Evolutionary conservation across 2,329 filamentous ascomycete genomes (phyloP).

Genomic region (Epichloe uncinata): DNA sequence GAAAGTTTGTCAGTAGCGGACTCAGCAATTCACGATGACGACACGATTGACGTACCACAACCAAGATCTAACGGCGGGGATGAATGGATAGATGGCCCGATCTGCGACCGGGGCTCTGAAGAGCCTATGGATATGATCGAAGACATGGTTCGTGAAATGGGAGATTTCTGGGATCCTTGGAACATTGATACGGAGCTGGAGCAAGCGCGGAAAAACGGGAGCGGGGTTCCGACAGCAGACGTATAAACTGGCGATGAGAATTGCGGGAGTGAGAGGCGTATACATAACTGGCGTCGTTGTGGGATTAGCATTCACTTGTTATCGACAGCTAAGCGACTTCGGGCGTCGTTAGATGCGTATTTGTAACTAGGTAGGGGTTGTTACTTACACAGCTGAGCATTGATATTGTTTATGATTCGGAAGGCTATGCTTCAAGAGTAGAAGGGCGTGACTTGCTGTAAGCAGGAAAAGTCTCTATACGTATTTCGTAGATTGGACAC

Average conservation of each 20-base stretch:
- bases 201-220: slow-evolving; percentile 12
- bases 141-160: slow-evolving; percentile 24
- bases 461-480: too few relatives aligned
- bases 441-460: too few relatives aligned
- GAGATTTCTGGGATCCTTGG: slow-evolving; percentile 21
- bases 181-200: slow-evolving; percentile 24
- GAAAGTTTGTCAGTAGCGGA: slow-evolving; percentile 14
- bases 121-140: slow-evolving; percentile 24
- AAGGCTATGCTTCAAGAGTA: too few relatives aligned
- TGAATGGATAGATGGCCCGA: background rate
- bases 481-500: too few relatives aligned
- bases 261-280: background rate
- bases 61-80: background rate
- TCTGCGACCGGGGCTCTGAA: slow-evolving; percentile 11
- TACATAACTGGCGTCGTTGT: background rate
- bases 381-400: too few relatives aligned
- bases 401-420: too few relatives aligned
- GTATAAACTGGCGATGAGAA: background rate
- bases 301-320: background rate
- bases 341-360: too few relatives aligned
- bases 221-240: background rate
- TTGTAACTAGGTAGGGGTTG: too few relatives aligned
- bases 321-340: too few relatives aligned
- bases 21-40: background rate
- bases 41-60: background rate